Evolutionary conservation across 1,139 yeast species (phyloP), one percentile per base, ranked within the genome.

Genomic region (Zygosaccharomyces sapae): DNA sequence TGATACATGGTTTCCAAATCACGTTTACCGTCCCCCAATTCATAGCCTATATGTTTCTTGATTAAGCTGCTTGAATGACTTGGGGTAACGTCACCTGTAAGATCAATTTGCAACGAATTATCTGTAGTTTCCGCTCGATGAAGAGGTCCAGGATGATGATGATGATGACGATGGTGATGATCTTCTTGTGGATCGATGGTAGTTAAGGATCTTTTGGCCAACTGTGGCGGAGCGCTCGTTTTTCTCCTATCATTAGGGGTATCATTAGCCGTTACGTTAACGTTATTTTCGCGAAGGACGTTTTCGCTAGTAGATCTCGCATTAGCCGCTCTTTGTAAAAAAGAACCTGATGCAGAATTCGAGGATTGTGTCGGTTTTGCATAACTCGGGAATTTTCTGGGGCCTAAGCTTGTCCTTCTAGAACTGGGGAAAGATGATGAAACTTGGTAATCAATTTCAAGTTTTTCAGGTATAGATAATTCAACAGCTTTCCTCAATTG

Each of bases 401-500:
- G 52, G 6, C 53, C 54, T 24, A 51, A 34, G 44, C 54, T 56
- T 10, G 56, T 49, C 37, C 54, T 52, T 38, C 51, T 50, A 6
- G 59, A 50, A 12, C 52, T 41, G 2, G 46, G 29, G 8, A 36
- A 22, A 13, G 48, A 35, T 7, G 48, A 29, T 30, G 38, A 38
- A 18, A 43, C 42, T 30, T 48, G 54, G 33, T 62, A 62, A 33
- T 57, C 48, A 12, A 62, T 55, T 27, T 57, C 44, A 34, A 69
- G 49, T 44, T 68, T 63, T 4, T 45, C 51, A 4, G 86, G 86
- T 45, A 71, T 77, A 0, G 83, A 71, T 54, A 81, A 72, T 35
- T 79, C 79, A 7, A 86, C 65, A 1, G 88, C 75, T 47, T 71
- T 74, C 44, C 74, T 77, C 0, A 80, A 75, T 33, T 76, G 77